A percentile compares a stretch with the other conserved stretches of the same genome.
These are phyloP conservation scores for Hansenula anomala DNA, from an alignment of 1,139 yeast species.

Conservation along the genomic window DNA sequence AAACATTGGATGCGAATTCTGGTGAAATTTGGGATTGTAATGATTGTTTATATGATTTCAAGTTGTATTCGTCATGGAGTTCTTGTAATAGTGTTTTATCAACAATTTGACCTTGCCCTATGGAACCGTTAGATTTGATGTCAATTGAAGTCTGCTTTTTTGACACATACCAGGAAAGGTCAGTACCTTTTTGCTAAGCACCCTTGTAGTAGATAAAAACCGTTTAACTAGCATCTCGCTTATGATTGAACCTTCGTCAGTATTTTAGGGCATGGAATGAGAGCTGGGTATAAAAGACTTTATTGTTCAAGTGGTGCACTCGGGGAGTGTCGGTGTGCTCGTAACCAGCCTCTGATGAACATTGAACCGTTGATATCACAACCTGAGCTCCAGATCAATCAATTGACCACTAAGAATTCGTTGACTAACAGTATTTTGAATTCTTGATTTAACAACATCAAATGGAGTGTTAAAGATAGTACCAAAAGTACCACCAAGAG, in stretches of 20 bases:
- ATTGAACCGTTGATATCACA: too few species aligned
- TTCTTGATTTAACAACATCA: constrained; percentile 96
- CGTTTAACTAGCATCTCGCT: neutral
- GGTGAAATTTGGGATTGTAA: neutral
- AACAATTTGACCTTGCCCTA: constrained; percentile 1
- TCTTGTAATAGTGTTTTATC: neutral
- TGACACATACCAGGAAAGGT: constrained; percentile 1
- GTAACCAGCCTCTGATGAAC: too few species aligned
- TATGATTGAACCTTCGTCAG: too few species aligned
- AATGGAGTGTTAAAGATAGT: constrained; percentile 92
- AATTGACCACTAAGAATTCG: too few species aligned
- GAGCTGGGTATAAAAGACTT: too few species aligned
- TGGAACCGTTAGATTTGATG: neutral
- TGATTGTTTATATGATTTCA: neutral
- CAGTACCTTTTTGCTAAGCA: neutral
- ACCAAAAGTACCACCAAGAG: constrained; percentile 96
- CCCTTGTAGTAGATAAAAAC: neutral
- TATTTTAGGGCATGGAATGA: too few species aligned
- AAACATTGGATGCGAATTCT: neutral
- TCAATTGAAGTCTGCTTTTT: neutral
- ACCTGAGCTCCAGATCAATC: too few species aligned
- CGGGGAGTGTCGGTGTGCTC: too few species aligned
- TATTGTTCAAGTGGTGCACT: too few species aligned
- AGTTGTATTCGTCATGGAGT: neutral
- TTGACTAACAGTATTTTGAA: constrained; percentile 44